A percentile compares a stretch with the other conserved stretches of the same genome.
These are phyloP conservation scores for Trichoderma aggressivum DNA, from an alignment of 2,329 filamentous ascomycete species.

Conservation along the genomic window DNA sequence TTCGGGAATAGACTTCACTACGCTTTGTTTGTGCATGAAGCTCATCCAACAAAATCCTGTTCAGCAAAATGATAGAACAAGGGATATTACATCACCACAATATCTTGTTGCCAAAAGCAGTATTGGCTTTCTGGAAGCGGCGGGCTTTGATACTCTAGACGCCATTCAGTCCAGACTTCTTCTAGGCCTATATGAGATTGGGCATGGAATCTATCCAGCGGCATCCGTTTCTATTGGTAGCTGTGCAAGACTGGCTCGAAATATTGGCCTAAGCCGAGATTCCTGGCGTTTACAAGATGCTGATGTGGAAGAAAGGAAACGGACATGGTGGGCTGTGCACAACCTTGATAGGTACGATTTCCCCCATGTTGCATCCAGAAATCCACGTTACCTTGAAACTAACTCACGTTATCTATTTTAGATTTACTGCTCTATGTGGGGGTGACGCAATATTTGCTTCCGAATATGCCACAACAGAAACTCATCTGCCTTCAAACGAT, in stretches of 20 bases:
- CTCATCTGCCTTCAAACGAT: not conserved
- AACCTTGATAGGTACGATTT: not conserved
- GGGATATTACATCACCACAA: not conserved
- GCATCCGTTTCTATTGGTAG: not conserved
- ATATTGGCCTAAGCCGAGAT: not conserved
- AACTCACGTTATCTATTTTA: not conserved
- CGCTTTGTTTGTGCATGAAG: not conserved
- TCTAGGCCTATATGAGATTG: not conserved
- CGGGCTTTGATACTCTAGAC: not conserved
- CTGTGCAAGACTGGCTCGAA: not conserved
- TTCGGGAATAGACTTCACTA: not conserved
- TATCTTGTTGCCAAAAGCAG: not conserved
- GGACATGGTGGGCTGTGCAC: not conserved
- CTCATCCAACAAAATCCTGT: not conserved
- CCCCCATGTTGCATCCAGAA: not conserved
- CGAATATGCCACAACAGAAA: not conserved
- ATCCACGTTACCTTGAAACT: not conserved
- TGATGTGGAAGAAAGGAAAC: not conserved
- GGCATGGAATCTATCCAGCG: not conserved
- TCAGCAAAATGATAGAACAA: not conserved
- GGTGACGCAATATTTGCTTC: not conserved
- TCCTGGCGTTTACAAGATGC: not conserved
- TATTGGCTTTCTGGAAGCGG: not conserved
- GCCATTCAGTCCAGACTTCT: not conserved
- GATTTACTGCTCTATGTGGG: not conserved